Base-by-base conservation (phyloP, 176 grass and related monocot genomes). In the Oryza rufipogon region DNA sequence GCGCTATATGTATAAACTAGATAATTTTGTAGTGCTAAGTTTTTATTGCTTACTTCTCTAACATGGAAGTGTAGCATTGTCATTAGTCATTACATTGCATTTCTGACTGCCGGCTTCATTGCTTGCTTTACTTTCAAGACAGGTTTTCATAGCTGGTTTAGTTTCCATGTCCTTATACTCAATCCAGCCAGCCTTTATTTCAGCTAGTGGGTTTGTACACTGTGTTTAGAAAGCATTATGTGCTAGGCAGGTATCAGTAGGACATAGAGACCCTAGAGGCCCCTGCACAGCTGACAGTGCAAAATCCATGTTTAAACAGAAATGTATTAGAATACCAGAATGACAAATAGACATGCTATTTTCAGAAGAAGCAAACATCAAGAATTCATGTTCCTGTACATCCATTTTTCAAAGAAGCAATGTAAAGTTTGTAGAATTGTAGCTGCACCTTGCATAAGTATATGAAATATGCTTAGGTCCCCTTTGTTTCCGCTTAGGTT, bases 1-100 rank as follows among this genome's bases (percentile, higher is more conserved):
- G 22, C 20, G 14, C 22, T 63, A 38, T 74, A 38, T 70, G 46
- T 44, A 33, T 4, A 78, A 34, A 82, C 36, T 83, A 68, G 1
- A 7, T 84, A 42, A 38, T 32, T 65, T 15, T 30, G 16, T 41
- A 32, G 4, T 58, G 3, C 4, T n/a, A 34, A 34, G 3, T 49
- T 78, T 78, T 67, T 38, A 33, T 80, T 70, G 9, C 68, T 19
- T 84, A 63, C 25, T 64, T 75, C 25, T 80, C 9, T 10, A 45
- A 30, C 68, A 69, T 67, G 71, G 44, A 67, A 84, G 22, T 12
- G 47, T 39, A 66, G 71, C 11, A 46, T 9, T 75, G 12, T 6
- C 63, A 76, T 52, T 65, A 23, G 4, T 15, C 45, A 76, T 67
- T n/a, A 33, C 73, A 83, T 61, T 80, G 23, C 33, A 49, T 41